Percentiles rank a stretch among this genome's conserved stretches.
Evolutionary conservation across 805 yeast species (phyloP).

Genomic region (Lipomyces chichibuensis): DNA sequence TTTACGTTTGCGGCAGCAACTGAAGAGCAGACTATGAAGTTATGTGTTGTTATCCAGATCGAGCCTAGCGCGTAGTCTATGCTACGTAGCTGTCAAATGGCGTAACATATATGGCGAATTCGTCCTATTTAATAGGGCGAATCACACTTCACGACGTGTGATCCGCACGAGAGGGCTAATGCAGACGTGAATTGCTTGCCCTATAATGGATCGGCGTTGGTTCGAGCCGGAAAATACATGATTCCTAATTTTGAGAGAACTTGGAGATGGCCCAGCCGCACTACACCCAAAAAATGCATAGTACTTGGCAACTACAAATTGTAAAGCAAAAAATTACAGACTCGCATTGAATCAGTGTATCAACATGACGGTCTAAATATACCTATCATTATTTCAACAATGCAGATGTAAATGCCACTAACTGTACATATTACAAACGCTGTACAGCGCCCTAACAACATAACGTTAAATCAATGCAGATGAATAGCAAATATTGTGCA

Average conservation of each 20-base stretch:
- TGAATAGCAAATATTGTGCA: not conserved
- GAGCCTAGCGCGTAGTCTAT: not conserved
- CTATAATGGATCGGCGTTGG: not conserved
- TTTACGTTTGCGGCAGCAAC: not conserved
- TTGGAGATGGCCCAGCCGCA: too few relatives aligned
- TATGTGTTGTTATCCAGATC: not conserved
- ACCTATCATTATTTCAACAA: not conserved
- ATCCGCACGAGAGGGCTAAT: not conserved
- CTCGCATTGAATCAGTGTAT: not conserved
- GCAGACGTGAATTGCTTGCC: too few relatives aligned
- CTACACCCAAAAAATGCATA: too few relatives aligned
- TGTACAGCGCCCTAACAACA: not conserved
- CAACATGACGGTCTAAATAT: not conserved
- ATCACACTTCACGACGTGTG: not conserved
- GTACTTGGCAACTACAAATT: too few relatives aligned
- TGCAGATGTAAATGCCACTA: not conserved
- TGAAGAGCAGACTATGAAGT: not conserved
- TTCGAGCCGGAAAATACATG: too few relatives aligned
- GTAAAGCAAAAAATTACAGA: too few relatives aligned
- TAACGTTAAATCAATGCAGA: not conserved
- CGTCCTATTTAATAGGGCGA: not conserved
- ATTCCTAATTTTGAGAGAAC: too few relatives aligned
- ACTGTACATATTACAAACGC: not conserved
- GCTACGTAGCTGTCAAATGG: not conserved
- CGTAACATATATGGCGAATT: not conserved